Base-by-base conservation (phyloP, 225 moss, liverwort and hornwort species). In the Ulota crispa region DNA sequence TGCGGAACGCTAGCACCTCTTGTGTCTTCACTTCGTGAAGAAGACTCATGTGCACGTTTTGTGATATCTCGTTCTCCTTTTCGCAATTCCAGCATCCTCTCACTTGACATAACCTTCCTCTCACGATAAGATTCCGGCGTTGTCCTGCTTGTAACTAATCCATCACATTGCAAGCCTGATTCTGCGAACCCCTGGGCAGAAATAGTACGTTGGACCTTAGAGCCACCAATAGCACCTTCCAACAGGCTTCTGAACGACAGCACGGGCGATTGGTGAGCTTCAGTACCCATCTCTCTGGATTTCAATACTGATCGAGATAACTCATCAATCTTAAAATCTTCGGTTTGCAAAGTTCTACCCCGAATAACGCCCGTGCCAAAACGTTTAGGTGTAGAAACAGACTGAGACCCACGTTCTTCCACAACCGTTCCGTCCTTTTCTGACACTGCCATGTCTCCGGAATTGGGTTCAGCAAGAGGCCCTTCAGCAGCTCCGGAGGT, bases 161-260 rank as follows among this genome's bases (percentile, higher is more conserved):
- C 68, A 75, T 79, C 83, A 36, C 5, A 6, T 20, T 41, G 87
- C 26, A 36, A 62, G 23, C 55, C 78, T 67, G 75, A 68, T 37
- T 81, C 85, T 39, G 64, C 50, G 68, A 69, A 20, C 27, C 3
- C 64, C 70, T 79, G 79, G 30, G 42, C 66, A 69, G 39, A 42
- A 12, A 52, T 24, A 41, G 63, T 39, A 79, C 83, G 27, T 34
- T 82, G 54, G 45, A 41, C 50, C 64, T 50, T 72, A 20, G 76
- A 59, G 41, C 81, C 79, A 79, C 72, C 52, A 6, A 90, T 81
- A 26, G 90, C 85, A 76, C 90, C 87, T 73, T 87, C 83, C 71
- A 90, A 73, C 27, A 90, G 34, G 73, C 76, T 87, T 64, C 78
- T 85, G 78, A 87, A 90, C 7, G 90, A 90, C 68, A 75, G 37